These are phyloP conservation scores for Mimosa pudica DNA, from an alignment of 306 rosid genomes.

Conservation along the genomic window DNA sequence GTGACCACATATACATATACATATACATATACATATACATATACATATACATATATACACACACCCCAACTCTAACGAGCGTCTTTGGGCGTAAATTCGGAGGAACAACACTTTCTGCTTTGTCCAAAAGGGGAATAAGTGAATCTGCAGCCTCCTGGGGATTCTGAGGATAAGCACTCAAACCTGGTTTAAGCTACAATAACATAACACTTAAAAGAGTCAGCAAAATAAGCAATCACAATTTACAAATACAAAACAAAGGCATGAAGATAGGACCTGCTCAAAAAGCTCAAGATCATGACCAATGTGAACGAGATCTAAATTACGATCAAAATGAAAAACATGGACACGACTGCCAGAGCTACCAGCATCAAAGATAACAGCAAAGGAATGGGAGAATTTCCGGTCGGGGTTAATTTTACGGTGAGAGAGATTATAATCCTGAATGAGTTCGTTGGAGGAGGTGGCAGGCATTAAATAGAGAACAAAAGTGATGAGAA, in stretches of 20 bases:
- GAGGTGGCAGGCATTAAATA: constrained; percentile 59
- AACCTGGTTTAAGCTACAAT: constrained; percentile 62
- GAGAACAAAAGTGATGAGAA: constrained; percentile 60
- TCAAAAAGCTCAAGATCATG: constrained; percentile 74
- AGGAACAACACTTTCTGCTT: constrained; percentile 76
- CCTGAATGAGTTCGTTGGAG: constrained; percentile 38
- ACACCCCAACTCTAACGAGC: constrained; percentile 88
- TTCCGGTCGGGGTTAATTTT: constrained; percentile 49
- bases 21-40: no score
- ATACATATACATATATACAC: no score
- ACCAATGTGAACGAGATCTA: constrained; percentile 78
- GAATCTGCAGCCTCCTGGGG: constrained; percentile 74
- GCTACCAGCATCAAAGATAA: constrained; percentile 90
- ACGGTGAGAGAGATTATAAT: constrained; percentile 54
- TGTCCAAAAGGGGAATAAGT: constrained; percentile 59
- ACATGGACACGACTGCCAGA: constrained; percentile 98
- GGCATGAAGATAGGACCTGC: constrained; percentile 42
- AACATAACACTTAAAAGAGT: constrained; percentile 3
- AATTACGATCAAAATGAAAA: constrained; percentile 58
- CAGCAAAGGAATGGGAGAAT: constrained; percentile 52
- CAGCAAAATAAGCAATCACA: background rate
- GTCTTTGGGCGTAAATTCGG: constrained; percentile 60
- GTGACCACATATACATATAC: constrained; percentile 26
- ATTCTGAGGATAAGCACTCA: constrained; percentile 69
- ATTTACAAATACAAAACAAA: background rate